phyloP scores from a whole-genome alignment of 1,284 basidiomycete species.

The Testicularia cyperi region DNA sequence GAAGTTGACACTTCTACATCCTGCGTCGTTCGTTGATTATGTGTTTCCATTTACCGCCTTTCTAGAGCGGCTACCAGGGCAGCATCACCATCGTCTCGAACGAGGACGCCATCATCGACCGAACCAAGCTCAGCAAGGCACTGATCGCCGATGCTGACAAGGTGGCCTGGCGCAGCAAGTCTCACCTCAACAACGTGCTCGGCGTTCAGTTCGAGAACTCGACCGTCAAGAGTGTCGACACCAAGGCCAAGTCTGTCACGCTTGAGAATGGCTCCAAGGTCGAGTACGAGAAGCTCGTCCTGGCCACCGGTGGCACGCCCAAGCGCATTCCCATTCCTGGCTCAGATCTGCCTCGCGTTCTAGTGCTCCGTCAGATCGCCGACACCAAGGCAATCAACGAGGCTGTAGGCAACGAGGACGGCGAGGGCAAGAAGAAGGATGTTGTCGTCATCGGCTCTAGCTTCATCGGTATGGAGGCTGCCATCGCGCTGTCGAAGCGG shows the following conservation, averaged over 20 bases:
- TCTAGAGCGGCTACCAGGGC: slow-evolving; percentile 74
- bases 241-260: slow-evolving; percentile 54
- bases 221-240: slow-evolving; percentile 39
- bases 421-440: slow-evolving; percentile 64
- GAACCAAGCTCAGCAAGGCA: slow-evolving; percentile 86
- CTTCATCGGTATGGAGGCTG: slow-evolving; percentile 92
- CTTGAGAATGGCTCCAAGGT: slow-evolving; percentile 56
- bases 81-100: slow-evolving; percentile 77
- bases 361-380: slow-evolving; percentile 72
- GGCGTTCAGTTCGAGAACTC: slow-evolving; percentile 73
- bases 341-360: slow-evolving; percentile 74
- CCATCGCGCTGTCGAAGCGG: slow-evolving; percentile 72
- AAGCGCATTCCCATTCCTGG: slow-evolving; percentile 76
- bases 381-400: slow-evolving; percentile 77
- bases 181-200: slow-evolving; percentile 78
- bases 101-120: slow-evolving; percentile 82
- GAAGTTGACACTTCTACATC: too few relatives aligned
- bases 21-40: too few relatives aligned
- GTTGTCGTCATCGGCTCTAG: slow-evolving; percentile 84
- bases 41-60: slow-evolving; percentile 5
- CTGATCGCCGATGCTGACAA: slow-evolving; percentile 76
- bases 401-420: slow-evolving; percentile 63
- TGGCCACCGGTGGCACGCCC: slow-evolving; percentile 62
- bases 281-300: slow-evolving; percentile 60
- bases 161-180: slow-evolving; percentile 72